A percentile compares a stretch with the other conserved stretches of the same genome.
These are phyloP conservation scores for Mycena kentingensis DNA, from an alignment of 768 basidiomycete genomes.

Conservation along the genomic window DNA sequence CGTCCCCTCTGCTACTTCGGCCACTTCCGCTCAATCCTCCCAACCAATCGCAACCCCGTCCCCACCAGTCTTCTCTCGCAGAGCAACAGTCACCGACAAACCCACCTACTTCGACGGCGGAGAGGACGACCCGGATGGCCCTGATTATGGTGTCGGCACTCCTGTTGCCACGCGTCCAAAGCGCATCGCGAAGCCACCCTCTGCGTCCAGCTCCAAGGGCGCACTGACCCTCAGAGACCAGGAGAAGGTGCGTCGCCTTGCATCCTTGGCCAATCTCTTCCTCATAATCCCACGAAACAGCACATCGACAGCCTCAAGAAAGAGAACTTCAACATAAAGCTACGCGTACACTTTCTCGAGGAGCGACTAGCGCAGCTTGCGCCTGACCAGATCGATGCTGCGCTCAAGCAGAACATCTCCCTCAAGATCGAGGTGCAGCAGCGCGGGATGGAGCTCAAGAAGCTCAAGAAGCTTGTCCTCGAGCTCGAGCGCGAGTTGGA, in stretches of 20 bases:
- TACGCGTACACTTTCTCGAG: constrained; percentile 94
- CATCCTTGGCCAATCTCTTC: not conserved
- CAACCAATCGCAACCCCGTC: constrained; percentile 20
- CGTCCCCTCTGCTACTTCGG: constrained; percentile 21
- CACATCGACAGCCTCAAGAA: constrained; percentile 95
- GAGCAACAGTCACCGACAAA: constrained; percentile 20
- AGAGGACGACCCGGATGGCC: constrained; percentile 13
- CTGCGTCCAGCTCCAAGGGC: constrained; percentile 43
- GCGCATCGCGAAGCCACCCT: constrained; percentile 40
- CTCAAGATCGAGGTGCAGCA: constrained; percentile 92
- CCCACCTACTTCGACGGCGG: constrained; percentile 15
- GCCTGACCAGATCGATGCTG: constrained; percentile 90
- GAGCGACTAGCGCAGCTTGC: constrained; percentile 88
- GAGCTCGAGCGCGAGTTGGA: constrained; percentile 84
- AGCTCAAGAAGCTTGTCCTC: constrained; percentile 83
- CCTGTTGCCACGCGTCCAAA: constrained; percentile 50
- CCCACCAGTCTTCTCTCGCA: constrained; percentile 19
- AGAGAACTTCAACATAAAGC: constrained; percentile 95
- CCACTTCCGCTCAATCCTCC: constrained; percentile 21
- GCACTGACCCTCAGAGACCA: constrained; percentile 89
- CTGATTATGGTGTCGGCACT: constrained; percentile 45
- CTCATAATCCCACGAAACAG: constrained; percentile 40
- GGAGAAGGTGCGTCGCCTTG: constrained; percentile 75
- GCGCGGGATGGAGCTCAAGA: constrained; percentile 88
- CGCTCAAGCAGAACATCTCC: constrained; percentile 88